Base-by-base conservation (phyloP, 441 rosid genomes). In the Dalechampia spathulata region DNA sequence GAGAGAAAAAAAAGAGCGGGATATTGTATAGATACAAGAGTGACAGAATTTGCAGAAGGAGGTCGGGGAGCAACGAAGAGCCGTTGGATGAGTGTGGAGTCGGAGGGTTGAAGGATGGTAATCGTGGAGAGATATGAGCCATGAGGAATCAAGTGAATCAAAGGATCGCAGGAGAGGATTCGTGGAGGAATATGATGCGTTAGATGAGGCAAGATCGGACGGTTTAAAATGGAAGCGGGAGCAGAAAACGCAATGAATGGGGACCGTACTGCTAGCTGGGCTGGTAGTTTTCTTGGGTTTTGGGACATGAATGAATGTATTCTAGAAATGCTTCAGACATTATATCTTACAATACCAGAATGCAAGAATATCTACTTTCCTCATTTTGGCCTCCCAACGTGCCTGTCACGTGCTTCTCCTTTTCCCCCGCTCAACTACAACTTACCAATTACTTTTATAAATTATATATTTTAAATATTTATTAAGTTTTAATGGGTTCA, bases 71-170 rank as follows among this genome's bases (percentile, higher is more conserved):
- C 2, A 10, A 13, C 41, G n/a, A 1, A 4, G 9, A 42, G 19
- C 83, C 93, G 70, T 85, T 22, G 45, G 87, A 81, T 86, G 19
- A 0, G 7, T 0, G 0, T 1, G 0, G 0, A 28, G 87, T 87
- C 88, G 15, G 60, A 75, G 71, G 81, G 77, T 14, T 2, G 0
- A 0, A 0, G 28, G 44, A n/a, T 27, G 0, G 62, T 36, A 25
- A 65, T 70, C 96, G 94, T 87, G 96, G 97, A 78, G 0, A 39
- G 25, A 43, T 13, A 1, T 16, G 60, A 71, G 62, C 94, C 96
- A 80, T 75, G 86, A 74, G 66, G 57, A 54, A 58, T 12, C 52
- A 2, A 28, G 12, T 20, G 50, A 57, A 86, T 86, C 86, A 78
- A 83, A 82, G 88, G 92, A 60, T 23, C 0, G 6, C 1, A 37